Conservation (phyloP, 2,329 filamentous ascomycete genomes). For the Alternaria atra region DNA sequence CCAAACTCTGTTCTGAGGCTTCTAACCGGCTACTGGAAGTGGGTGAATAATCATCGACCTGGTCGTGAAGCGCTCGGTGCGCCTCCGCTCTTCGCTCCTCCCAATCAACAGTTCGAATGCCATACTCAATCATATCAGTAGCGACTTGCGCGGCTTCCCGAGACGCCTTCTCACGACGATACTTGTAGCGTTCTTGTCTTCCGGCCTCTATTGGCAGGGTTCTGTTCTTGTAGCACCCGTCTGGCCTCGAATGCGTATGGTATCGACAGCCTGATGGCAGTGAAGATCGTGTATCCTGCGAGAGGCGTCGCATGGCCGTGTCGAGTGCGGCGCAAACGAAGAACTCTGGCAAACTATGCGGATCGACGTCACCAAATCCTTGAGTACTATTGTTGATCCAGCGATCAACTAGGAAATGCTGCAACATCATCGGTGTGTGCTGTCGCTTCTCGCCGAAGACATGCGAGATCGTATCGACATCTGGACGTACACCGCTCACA, state of each 20-base stretch:
- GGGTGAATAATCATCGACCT: neutral
- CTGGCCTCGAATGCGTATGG: conserved; percentile 15
- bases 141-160: neutral
- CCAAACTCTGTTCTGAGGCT: neutral
- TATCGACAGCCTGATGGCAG: conserved; percentile 12
- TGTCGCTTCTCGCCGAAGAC: conserved; percentile 13
- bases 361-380: neutral
- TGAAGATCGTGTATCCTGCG: neutral
- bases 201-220: neutral
- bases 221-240: conserved; percentile 17
- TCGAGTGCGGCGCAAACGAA: conserved; percentile 15
- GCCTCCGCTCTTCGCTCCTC: neutral
- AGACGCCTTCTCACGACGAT: neutral
- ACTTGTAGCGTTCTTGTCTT: neutral
- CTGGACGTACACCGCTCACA: neutral
- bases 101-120: conserved; percentile 4
- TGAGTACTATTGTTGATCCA: conserved; percentile 10
- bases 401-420: conserved; percentile 23
- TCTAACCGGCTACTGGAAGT: neutral
- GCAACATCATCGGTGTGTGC: conserved; percentile 6
- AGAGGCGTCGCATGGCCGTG: conserved; percentile 9
- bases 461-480: conserved; percentile 24
- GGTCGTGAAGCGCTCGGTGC: neutral
- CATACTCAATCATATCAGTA: neutral
- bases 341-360: neutral